phyloP scores from a whole-genome alignment of 1,284 basidiomycete genomes.

The Moesziomyces sp. region DNA sequence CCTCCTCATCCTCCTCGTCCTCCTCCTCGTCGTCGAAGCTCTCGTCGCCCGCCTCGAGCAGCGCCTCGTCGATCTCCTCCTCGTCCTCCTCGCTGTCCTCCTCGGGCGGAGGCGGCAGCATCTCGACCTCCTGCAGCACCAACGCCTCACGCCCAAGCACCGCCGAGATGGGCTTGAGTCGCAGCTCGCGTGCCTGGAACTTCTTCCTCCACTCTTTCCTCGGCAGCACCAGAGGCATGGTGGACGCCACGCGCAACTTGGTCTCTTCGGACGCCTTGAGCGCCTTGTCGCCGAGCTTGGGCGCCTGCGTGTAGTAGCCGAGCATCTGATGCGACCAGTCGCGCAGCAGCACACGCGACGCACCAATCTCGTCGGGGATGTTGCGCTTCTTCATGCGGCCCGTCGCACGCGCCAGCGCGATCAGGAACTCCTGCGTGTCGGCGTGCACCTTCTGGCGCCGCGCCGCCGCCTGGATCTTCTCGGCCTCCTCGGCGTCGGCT shows the following conservation, averaged over 20 bases:
- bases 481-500: constrained; percentile 38
- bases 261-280: constrained; percentile 23
- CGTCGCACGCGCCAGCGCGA: constrained; percentile 55
- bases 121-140: constrained; percentile 42
- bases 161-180: constrained; percentile 44
- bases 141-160: constrained; percentile 47
- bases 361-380: constrained; percentile 58
- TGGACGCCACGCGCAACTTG: constrained; percentile 26
- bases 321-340: constrained; percentile 61
- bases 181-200: constrained; percentile 52
- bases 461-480: constrained; percentile 30
- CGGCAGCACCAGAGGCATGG: constrained; percentile 29
- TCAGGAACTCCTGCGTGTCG: constrained; percentile 64
- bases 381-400: constrained; percentile 59
- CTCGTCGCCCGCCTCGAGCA: constrained; percentile 39
- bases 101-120: constrained; percentile 46
- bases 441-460: constrained; percentile 53
- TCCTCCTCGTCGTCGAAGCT: constrained; percentile 32
- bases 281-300: constrained; percentile 43
- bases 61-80: constrained; percentile 48
- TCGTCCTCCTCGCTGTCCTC: constrained; percentile 54
- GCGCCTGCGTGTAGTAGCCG: constrained; percentile 61
- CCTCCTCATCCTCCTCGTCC: constrained; percentile 43
- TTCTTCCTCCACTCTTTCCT: constrained; percentile 55
- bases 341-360: constrained; percentile 59